Evolutionary conservation across 2,329 filamentous ascomycete genomes (phyloP).

Genomic region (Ramichloridium luteum): DNA sequence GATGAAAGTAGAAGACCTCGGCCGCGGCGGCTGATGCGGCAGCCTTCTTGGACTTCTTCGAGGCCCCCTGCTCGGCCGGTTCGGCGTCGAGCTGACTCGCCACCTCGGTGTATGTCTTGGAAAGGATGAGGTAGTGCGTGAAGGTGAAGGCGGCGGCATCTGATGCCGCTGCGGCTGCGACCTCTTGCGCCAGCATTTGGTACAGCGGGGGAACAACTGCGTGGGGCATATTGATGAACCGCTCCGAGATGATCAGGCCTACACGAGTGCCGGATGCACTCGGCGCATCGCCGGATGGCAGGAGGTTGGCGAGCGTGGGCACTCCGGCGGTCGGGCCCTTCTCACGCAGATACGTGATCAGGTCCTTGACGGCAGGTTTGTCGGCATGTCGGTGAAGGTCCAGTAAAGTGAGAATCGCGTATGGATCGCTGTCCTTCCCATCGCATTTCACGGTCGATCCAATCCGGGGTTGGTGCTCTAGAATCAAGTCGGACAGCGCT

Average conservation of each 20-base stretch:
- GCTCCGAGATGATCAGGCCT: constrained; percentile 80
- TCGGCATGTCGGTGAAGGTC: constrained; percentile 67
- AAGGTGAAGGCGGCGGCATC: constrained; percentile 89
- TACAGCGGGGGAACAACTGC: constrained; percentile 91
- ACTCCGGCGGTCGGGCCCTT: constrained; percentile 39
- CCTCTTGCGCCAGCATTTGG: constrained; percentile 83
- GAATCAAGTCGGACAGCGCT: constrained; percentile 69
- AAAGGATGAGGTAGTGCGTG: constrained; percentile 81
- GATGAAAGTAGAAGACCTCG: constrained; percentile 80
- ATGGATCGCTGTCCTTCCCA: constrained; percentile 81
- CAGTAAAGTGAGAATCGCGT: constrained; percentile 79
- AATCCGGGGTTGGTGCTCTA: constrained; percentile 65
- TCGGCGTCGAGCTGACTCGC: constrained; percentile 65
- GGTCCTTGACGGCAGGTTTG: constrained; percentile 53
- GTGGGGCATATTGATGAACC: constrained; percentile 91
- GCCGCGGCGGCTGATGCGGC: constrained; percentile 33
- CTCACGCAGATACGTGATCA: constrained; percentile 57
- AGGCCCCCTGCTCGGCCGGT: constrained; percentile 39
- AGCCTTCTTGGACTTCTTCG: constrained; percentile 54
- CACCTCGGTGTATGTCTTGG: constrained; percentile 85
- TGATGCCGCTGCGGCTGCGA: constrained; percentile 73
- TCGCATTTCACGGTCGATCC: constrained; percentile 97
- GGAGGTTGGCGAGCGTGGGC: constrained; percentile 24
- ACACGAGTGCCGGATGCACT: constrained; percentile 40
- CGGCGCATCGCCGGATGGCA: constrained; percentile 25